These are phyloP conservation scores for Breviolum minutum DNA, from an alignment of 73 alveolate species.

Conservation along the genomic window DNA sequence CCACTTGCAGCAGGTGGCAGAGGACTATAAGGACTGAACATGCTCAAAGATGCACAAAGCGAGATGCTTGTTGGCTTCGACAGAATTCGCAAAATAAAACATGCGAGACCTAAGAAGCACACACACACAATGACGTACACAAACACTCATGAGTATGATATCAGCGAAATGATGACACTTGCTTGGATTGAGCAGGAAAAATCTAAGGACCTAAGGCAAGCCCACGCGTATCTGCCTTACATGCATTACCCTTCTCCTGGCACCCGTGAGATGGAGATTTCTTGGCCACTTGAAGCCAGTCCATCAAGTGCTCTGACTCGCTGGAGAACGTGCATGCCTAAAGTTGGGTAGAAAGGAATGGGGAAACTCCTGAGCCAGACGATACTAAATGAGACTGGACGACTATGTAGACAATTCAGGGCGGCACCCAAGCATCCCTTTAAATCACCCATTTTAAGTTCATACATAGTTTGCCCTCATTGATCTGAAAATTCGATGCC, in stretches of 20 bases:
- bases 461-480: no score
- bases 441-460: no score
- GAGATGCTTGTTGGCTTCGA: neutral
- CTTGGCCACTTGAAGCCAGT: constrained; percentile 27
- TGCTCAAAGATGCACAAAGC: no score
- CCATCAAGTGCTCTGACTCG: neutral
- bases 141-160: neutral
- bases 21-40: neutral
- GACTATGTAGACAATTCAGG: neutral
- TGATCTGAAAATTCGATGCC: no score
- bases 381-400: no score
- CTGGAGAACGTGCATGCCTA: constrained; percentile 1
- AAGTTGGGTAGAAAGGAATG: neutral
- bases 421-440: no score
- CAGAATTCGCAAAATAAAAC: neutral
- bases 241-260: neutral
- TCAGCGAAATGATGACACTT: neutral
- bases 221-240: neutral
- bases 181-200: neutral
- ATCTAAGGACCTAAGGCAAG: neutral
- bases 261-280: neutral
- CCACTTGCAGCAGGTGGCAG: neutral
- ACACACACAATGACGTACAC: neutral
- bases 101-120: neutral
- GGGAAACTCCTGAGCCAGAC: no score